Evolutionary conservation across 768 basidiomycete genomes (phyloP).

Genomic region (Mycena olivaceomarginata): DNA sequence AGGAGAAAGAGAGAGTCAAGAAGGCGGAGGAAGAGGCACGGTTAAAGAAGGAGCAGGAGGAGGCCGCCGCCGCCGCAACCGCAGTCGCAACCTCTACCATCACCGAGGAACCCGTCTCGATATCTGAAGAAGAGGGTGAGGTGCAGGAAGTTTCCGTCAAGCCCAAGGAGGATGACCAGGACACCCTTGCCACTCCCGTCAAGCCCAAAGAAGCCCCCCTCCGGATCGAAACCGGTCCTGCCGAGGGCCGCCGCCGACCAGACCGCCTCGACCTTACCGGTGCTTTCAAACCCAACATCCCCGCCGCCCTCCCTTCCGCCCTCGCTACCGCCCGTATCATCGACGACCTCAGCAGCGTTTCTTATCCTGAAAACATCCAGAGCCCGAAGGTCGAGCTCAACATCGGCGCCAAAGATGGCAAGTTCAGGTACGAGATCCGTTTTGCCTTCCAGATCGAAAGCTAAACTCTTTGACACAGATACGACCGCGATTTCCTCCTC

Average conservation of each 20-base stretch:
- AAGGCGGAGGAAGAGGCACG: constrained; percentile 57
- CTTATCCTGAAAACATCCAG: constrained; percentile 89
- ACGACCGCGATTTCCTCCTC: constrained; percentile 97
- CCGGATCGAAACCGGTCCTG: constrained; percentile 78
- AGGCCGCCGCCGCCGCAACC: constrained; percentile 30
- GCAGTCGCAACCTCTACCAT: constrained; percentile 22
- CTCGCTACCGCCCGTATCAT: constrained; percentile 91
- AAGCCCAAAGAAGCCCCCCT: constrained; percentile 69
- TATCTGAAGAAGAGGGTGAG: constrained; percentile 60
- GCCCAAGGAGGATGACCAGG: constrained; percentile 63
- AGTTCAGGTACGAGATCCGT: constrained; percentile 79
- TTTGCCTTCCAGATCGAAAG: background rate
- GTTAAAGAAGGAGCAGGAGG: constrained; percentile 57
- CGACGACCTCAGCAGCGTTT: constrained; percentile 84
- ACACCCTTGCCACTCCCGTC: constrained; percentile 55
- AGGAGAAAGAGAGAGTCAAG: constrained; percentile 51
- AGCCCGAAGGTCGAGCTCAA: constrained; percentile 93
- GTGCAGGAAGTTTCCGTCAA: constrained; percentile 58
- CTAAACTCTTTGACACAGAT: constrained; percentile 66
- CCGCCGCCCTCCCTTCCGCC: constrained; percentile 75
- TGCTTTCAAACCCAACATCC: constrained; percentile 64
- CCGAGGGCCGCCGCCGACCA: constrained; percentile 73
- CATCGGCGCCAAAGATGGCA: constrained; percentile 87
- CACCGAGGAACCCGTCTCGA: constrained; percentile 47
- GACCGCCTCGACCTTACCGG: constrained; percentile 83